These are phyloP conservation scores for Pseudocercospora musae DNA, from an alignment of 2,329 filamentous ascomycete species.

Conservation along the genomic window DNA sequence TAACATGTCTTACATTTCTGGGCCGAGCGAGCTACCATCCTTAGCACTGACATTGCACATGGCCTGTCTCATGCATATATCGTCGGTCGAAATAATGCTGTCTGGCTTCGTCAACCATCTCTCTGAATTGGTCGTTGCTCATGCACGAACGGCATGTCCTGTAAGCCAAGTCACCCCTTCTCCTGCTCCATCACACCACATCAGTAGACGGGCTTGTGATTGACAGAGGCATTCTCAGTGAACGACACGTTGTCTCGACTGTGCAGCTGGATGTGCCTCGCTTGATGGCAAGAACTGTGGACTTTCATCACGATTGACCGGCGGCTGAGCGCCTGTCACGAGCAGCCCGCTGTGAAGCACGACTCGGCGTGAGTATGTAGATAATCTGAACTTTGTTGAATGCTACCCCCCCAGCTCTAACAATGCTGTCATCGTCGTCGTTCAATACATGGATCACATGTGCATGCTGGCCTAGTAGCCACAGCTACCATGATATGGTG, in stretches of 20 bases:
- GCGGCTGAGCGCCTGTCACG: background rate
- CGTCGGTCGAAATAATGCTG: background rate
- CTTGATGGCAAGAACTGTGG: background rate
- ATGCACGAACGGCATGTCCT: conserved; percentile 10
- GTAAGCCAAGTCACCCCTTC: conserved; percentile 7
- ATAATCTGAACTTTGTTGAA: background rate
- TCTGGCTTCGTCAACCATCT: background rate
- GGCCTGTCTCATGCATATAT: conserved; percentile 6
- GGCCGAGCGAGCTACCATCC: conserved; percentile 4
- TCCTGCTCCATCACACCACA: conserved; percentile 3
- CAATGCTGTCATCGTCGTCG: background rate
- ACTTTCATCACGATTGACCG: background rate
- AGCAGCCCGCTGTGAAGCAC: background rate
- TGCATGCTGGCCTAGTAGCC: background rate
- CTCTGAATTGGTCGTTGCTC: background rate
- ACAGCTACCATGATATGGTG: background rate
- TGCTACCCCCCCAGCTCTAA: background rate
- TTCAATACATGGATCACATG: background rate
- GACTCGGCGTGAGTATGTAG: background rate
- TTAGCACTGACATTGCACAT: conserved; percentile 8
- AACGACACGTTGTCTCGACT: background rate
- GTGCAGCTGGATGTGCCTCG: background rate
- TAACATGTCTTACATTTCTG: background rate
- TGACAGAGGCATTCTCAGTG: background rate
- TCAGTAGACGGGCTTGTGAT: background rate